Conservation (phyloP, 345 rosid species). For the Bretschneidera sinensis region DNA sequence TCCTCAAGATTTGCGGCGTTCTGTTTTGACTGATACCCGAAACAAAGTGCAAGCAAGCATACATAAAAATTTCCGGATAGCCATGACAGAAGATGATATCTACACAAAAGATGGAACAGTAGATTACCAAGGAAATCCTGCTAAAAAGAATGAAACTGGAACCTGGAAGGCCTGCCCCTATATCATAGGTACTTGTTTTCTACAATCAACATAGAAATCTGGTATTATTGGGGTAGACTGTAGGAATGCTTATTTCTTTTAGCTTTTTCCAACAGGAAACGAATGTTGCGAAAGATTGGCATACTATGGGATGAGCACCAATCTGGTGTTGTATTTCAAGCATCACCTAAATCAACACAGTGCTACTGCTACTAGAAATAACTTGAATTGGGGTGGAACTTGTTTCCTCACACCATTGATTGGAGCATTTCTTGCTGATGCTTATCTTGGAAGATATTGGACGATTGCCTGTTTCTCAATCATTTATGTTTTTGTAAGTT, state of each 20-base stretch:
- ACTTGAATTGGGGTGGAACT: constrained; percentile 70
- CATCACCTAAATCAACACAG: constrained; percentile 36
- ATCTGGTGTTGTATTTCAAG: constrained; percentile 64
- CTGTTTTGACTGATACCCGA: too few relatives aligned
- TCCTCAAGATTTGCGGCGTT: too few relatives aligned
- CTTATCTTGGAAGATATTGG: constrained; percentile 81
- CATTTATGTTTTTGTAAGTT: constrained; percentile 59
- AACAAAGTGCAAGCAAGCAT: too few relatives aligned
- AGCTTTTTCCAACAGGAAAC: constrained; percentile 36
- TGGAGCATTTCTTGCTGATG: constrained; percentile 89
- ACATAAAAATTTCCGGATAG: background rate
- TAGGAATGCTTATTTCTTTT: background rate
- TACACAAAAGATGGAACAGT: constrained; percentile 68
- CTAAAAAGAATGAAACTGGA: constrained; percentile 52
- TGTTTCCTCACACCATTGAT: constrained; percentile 78
- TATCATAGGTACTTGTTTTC: constrained; percentile 48
- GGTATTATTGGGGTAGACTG: constrained; percentile 3
- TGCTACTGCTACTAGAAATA: constrained; percentile 56
- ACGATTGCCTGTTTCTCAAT: constrained; percentile 68
- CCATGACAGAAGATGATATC: constrained; percentile 37
- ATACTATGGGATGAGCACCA: constrained; percentile 81
- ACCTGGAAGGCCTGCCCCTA: constrained; percentile 86
- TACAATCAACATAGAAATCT: background rate
- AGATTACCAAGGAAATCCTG: constrained; percentile 54
- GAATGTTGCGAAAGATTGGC: constrained; percentile 69